A percentile compares a stretch with the other conserved stretches of the same genome.
These are phyloP conservation scores for Lepidium africanum DNA, from an alignment of 345 rosid genomes.

Conservation along the genomic window DNA sequence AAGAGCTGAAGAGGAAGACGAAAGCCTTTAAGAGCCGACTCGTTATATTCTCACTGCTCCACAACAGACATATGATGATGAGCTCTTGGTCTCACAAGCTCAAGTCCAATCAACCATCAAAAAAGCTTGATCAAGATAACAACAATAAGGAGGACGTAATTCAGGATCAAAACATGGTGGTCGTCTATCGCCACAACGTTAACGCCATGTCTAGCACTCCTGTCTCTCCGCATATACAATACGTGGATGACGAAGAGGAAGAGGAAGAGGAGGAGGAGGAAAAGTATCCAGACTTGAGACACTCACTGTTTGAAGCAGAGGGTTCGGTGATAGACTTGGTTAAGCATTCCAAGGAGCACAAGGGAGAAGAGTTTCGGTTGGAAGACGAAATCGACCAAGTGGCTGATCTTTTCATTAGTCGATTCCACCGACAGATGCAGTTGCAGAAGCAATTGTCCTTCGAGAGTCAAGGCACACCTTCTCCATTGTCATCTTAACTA, in stretches of 20 bases:
- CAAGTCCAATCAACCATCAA: conserved; percentile 23
- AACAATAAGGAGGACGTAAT: background rate
- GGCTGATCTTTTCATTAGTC: conserved; percentile 67
- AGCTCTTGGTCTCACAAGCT: conserved; percentile 52
- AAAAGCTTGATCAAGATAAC: conserved; percentile 1
- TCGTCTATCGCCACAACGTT: conserved; percentile 8
- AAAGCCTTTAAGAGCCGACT: conserved; percentile 53
- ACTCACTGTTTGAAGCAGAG: conserved; percentile 43
- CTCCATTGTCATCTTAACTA: background rate
- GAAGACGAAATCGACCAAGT: conserved; percentile 81
- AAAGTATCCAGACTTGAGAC: conserved; percentile 52
- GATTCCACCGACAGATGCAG: conserved; percentile 65
- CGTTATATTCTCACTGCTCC: conserved; percentile 53
- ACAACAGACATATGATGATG: conserved; percentile 41
- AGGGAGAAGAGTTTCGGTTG: conserved; percentile 62
- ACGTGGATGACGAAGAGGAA: background rate
- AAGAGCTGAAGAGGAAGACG: conserved; percentile 53
- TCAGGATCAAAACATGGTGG: conserved; percentile 22
- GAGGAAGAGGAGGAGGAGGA: conserved; percentile 22
- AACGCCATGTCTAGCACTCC: conserved; percentile 22
- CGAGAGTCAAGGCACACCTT: conserved; percentile 9
- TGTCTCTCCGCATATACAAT: conserved; percentile 18
- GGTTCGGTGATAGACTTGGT: conserved; percentile 77
- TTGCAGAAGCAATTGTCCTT: conserved; percentile 68
- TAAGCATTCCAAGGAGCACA: conserved; percentile 50